Base-by-base conservation (phyloP, 129 eudicot genomes). In the Artemisia tridentata region DNA sequence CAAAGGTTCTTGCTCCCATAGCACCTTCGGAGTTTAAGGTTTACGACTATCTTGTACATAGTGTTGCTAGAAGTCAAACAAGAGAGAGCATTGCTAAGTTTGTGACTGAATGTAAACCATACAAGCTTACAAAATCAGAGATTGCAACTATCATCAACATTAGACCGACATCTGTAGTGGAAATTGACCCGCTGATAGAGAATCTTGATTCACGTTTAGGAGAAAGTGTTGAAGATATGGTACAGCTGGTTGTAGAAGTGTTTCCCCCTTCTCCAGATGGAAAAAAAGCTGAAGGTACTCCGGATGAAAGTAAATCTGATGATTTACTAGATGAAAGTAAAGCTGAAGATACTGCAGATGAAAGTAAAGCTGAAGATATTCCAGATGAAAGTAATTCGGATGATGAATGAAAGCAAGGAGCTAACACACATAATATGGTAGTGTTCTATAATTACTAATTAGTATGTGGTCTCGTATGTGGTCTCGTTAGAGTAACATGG, bases 21-120 rank as follows among this genome's bases (percentile, higher is more conserved):
- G 81, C 89, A 4, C 91, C 87, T 58, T 84, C 95, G 34, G 96
- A 92, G 57, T 82, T 76, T 80, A 88, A 92, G 87, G 97, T 86
- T 77, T 92, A 73, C 49, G 98, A 88, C 75, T 84, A 86, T 80
- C 71, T 92, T 54, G 87, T 71, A 75, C 81, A 79, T 13, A 80
- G 53, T 71, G 83, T 66, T 53, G 86, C 91, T 11, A 79, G 75
- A 75, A 79, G 64, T 73, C 96, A 86, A 68, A 84, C 98, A 4
- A 81, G 84, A 72, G 93, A 88, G 31, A 83, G 75, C 48, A 75
- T 92, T n/a, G 45, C 31, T 19, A 79, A 79, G 29, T 82, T 84
- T 67, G 55, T 73, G 75, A 78, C 41, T 19, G 84, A 88, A 73
- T 79, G 81, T 69, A 79, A 82, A 73, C 67, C 75, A 6, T 88